Evolutionary conservation across 495 filamentous ascomycete species (phyloP).

Genomic region (Chlorociboria aeruginascens): DNA sequence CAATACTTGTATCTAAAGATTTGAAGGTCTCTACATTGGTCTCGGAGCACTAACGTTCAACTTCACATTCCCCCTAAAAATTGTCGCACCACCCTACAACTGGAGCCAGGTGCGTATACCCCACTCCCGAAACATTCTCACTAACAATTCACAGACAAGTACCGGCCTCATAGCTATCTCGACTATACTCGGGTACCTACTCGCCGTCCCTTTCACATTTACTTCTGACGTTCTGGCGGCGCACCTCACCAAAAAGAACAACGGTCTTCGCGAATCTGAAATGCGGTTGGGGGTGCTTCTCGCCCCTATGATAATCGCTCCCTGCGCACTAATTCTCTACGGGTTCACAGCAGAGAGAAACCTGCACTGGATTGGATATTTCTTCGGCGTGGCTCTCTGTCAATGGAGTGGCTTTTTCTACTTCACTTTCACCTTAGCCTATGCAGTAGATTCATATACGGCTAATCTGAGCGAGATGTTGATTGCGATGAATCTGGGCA

Average conservation of each 20-base stretch:
- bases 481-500: constrained; percentile 58
- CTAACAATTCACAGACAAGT: constrained; percentile 12
- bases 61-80: constrained; percentile 47
- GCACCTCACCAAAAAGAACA: constrained; percentile 39
- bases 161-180: constrained; percentile 45
- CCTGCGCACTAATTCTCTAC: constrained; percentile 42
- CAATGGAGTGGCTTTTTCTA: constrained; percentile 44
- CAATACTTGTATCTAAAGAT: constrained; percentile 5
- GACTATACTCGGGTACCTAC: constrained; percentile 35
- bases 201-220: constrained; percentile 44
- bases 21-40: constrained; percentile 42
- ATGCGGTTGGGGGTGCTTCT: constrained; percentile 48
- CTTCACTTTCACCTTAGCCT: constrained; percentile 48
- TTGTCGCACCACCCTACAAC: constrained; percentile 43
- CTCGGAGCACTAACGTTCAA: constrained; percentile 46
- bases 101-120: constrained; percentile 33
- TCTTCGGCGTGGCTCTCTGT: constrained; percentile 39
- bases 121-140: no score
- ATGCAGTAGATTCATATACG: constrained; percentile 47
- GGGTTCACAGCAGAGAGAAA: constrained; percentile 39
- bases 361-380: constrained; percentile 45
- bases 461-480: constrained; percentile 50
- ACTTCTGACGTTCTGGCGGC: constrained; percentile 45
- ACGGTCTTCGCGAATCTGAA: constrained; percentile 46
- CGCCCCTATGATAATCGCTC: constrained; percentile 39